Evolutionary conservation across 2,329 filamentous ascomycete species (phyloP).

Genomic region (Magnaporthales sp.): DNA sequence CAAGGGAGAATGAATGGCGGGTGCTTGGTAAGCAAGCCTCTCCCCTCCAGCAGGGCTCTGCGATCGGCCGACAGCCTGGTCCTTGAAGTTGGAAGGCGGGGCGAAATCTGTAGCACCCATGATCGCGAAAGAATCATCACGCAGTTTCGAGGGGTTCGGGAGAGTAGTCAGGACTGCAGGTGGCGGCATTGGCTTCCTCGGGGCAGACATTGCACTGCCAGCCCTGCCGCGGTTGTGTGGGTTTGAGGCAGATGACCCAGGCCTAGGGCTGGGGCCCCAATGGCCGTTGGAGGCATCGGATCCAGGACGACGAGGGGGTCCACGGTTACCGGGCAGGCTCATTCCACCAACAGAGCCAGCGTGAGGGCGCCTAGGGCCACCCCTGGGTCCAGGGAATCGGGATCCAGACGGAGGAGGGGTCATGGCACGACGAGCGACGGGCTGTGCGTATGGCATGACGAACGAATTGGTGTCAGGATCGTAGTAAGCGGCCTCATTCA

Average conservation of each 20-base stretch:
- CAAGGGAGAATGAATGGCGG: constrained; percentile 67
- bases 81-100: constrained; percentile 59
- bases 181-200: constrained; percentile 50
- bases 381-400: constrained; percentile 27
- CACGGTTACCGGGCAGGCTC: constrained; percentile 33
- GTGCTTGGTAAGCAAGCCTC: constrained; percentile 65
- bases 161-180: constrained; percentile 66
- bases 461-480: constrained; percentile 63
- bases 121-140: constrained; percentile 69
- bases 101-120: constrained; percentile 72
- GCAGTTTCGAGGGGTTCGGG: constrained; percentile 78
- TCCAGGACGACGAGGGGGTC: constrained; percentile 22
- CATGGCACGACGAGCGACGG: constrained; percentile 84
- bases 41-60: constrained; percentile 53
- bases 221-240: constrained; percentile 37
- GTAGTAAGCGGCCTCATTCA: constrained; percentile 54
- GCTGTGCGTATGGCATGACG: constrained; percentile 76
- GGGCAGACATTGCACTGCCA: constrained; percentile 38
- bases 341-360: constrained; percentile 41
- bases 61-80: constrained; percentile 60
- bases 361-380: constrained; percentile 26
- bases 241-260: constrained; percentile 52
- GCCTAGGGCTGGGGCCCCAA: constrained; percentile 36
- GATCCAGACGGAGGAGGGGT: constrained; percentile 69
- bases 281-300: constrained; percentile 20